Evolutionary conservation across 2,329 filamentous ascomycete species (phyloP).

Genomic region (Fusarium citri): DNA sequence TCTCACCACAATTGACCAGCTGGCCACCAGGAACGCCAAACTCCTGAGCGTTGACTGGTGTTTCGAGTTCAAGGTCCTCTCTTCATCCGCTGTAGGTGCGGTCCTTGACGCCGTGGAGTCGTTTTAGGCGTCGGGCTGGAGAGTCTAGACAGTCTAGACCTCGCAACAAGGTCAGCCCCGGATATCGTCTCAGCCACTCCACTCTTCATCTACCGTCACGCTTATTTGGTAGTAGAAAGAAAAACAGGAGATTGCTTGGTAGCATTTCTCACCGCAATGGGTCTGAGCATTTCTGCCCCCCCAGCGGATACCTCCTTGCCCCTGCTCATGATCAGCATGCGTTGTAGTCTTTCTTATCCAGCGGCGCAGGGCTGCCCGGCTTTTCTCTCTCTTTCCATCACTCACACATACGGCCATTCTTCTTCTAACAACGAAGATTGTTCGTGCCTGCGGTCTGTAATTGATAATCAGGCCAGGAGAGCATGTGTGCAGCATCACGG

Average conservation of each 20-base stretch:
- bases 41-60: constrained; percentile 12
- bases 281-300: constrained; percentile 17
- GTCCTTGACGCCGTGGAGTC: constrained; percentile 31
- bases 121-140: constrained; percentile 29
- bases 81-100: constrained; percentile 2
- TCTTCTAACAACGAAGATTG: background rate
- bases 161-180: constrained; percentile 40
- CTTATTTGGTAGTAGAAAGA: constrained; percentile 27
- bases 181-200: constrained; percentile 44
- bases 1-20: constrained; percentile 39
- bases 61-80: constrained; percentile 1
- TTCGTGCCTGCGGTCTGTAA: constrained; percentile 10
- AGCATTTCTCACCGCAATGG: constrained; percentile 8
- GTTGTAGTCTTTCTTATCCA: constrained; percentile 11
- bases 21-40: constrained; percentile 35
- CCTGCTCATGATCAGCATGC: constrained; percentile 30
- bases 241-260: constrained; percentile 15
- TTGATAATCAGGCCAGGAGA: constrained; percentile 32
- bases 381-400: constrained; percentile 13
- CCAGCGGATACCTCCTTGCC: constrained; percentile 19
- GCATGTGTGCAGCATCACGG: constrained; percentile 38
- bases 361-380: constrained; percentile 1
- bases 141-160: constrained; percentile 45
- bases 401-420: constrained; percentile 12
- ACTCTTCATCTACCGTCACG: constrained; percentile 40